Evolutionary conservation across 148 eudicot species (phyloP), one percentile per base, ranked within the genome.

Genomic region (Spergularia bocconei): DNA sequence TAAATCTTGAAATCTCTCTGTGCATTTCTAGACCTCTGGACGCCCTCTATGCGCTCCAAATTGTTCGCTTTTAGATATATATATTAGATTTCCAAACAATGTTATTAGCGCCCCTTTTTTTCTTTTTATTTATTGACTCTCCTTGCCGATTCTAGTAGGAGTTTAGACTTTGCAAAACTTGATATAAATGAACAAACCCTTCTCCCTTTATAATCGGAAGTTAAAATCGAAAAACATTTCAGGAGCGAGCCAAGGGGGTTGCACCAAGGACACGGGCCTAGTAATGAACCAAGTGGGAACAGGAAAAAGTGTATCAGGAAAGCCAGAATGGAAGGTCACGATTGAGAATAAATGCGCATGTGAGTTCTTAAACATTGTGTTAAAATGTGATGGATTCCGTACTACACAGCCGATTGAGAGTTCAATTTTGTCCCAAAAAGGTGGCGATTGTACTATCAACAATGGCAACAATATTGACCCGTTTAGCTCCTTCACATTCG

Each of bases 361-460:
- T 54, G 53, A 19, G 33, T 78, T 78, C 21, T 6, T 9, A 1
- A 4, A 54, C 7, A 25, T 71, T 6, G 13, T 60, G 11, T 71
- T 78, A 12, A 9, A 39, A 12, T 78, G 80, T 21, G 25, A 10
- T 2, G 80, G 80, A 55, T 78, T 78, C 53, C 69, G 71, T 33
- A 78, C 75, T 0, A 44, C 15, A 11, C 63, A 71, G 25, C 25
- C 21, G 3, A 54, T 78, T 6, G 75, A 78, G 7, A 70, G 63
- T 12, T 38, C 67, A 2, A 53, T 63, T 33, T 10, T 78, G 29
- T n/a, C n/a, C 1, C 63, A 61, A 41, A 12, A 20, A 8, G 80
- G 80, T 11, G 80, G 50, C 13, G 75, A 63, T 70, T 78, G 80
- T 63, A 15, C 15, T 11, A 39, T 78, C 23, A 70, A 70, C 19